These are phyloP conservation scores for Madurella mycetomatis DNA, from an alignment of 2,329 filamentous ascomycete species.

Conservation along the genomic window DNA sequence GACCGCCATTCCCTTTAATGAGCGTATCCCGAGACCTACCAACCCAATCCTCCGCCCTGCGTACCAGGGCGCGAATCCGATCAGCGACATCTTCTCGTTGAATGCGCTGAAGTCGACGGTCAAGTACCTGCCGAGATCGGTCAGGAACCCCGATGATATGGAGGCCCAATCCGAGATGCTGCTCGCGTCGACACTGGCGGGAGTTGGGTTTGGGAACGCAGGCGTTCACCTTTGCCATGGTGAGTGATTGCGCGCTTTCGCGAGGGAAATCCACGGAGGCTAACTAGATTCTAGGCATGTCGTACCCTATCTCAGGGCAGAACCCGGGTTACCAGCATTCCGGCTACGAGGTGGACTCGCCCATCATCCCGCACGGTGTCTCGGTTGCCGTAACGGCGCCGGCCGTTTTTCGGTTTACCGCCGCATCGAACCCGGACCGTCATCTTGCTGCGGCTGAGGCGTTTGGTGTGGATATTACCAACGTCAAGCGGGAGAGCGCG, in stretches of 20 bases:
- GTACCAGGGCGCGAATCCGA: slow-evolving; percentile 96
- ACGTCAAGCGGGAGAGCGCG: slow-evolving; percentile 83
- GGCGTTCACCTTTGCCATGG: slow-evolving; percentile 77
- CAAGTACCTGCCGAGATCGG: slow-evolving; percentile 86
- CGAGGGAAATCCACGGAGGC: not conserved
- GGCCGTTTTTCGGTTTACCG: slow-evolving; percentile 91
- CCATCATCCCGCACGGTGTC: slow-evolving; percentile 93
- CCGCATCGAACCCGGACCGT: slow-evolving; percentile 82
- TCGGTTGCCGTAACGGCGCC: slow-evolving; percentile 91
- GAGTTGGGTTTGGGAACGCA: slow-evolving; percentile 95
- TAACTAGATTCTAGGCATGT: slow-evolving; percentile 63
- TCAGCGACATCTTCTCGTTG: slow-evolving; percentile 94
- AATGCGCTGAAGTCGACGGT: slow-evolving; percentile 78
- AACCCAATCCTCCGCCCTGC: slow-evolving; percentile 91
- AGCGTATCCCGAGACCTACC: slow-evolving; percentile 74
- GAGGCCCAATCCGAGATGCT: slow-evolving; percentile 97
- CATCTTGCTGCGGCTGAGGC: slow-evolving; percentile 85
- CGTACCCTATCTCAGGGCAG: slow-evolving; percentile 92
- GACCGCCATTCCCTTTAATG: slow-evolving; percentile 93
- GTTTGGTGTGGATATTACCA: slow-evolving; percentile 84
- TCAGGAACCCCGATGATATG: slow-evolving; percentile 80
- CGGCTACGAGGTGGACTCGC: slow-evolving; percentile 72
- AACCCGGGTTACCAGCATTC: slow-evolving; percentile 86
- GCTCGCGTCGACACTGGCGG: slow-evolving; percentile 86
- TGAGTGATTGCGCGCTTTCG: slow-evolving; percentile 30